Conservation (phyloP, 306 rosid species). For the Gynostemma pentaphyllum region DNA sequence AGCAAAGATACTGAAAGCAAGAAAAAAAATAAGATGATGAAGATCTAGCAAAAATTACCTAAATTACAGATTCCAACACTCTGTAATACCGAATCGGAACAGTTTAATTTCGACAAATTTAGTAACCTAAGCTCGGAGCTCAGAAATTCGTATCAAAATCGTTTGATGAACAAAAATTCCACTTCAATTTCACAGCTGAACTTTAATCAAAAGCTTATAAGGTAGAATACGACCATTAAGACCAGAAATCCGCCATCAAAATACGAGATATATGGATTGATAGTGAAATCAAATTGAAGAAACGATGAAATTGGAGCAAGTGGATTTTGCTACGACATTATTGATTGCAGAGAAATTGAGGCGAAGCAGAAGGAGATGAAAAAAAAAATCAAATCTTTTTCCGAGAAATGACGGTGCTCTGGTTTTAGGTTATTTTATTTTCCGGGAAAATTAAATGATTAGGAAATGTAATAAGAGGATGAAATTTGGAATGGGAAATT, state of each 20-base stretch:
- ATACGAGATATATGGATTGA: not conserved
- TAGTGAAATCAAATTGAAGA: not conserved
- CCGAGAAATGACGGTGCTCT: conserved; percentile 16
- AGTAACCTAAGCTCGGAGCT: not conserved
- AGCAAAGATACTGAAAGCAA: conserved; percentile 4
- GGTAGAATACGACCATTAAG: not conserved
- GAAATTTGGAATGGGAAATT: not conserved
- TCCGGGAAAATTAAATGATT: not conserved
- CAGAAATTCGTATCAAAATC: not conserved
- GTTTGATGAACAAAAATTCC: not conserved
- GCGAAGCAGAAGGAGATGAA: not conserved
- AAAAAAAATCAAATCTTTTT: not conserved
- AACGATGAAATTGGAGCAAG: conserved; percentile 15
- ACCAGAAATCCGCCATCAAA: not conserved
- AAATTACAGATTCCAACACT: conserved; percentile 37
- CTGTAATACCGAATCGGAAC: conserved; percentile 2
- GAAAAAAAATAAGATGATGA: conserved; percentile 5
- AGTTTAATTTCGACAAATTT: conserved; percentile 48
- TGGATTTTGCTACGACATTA: conserved; percentile 13
- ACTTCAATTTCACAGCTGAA: not conserved
- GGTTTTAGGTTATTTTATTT: conserved; percentile 5
- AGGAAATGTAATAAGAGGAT: conserved; percentile 6
- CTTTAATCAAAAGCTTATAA: not conserved
- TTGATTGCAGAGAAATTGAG: conserved; percentile 14
- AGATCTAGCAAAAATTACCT: conserved; percentile 52